phyloP scores from a whole-genome alignment of 768 basidiomycete species.

The Cyclocybe cylindracea region DNA sequence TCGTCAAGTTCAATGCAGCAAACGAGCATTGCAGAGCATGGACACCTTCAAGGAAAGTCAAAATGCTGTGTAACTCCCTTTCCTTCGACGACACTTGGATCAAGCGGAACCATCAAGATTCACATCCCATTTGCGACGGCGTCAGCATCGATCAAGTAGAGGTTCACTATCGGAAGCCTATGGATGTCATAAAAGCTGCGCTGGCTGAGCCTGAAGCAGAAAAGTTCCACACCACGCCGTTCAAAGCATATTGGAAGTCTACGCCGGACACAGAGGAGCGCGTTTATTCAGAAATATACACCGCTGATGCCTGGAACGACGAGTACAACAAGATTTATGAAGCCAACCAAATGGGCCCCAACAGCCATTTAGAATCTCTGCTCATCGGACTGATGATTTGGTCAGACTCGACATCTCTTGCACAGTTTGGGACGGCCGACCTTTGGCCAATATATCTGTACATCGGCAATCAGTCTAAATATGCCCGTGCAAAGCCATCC shows the following conservation, averaged over 20 bases:
- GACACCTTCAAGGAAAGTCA: slow-evolving; percentile 8
- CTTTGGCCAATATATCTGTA: slow-evolving; percentile 43
- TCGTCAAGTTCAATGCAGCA: slow-evolving; percentile 19
- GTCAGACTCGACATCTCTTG: slow-evolving; percentile 37
- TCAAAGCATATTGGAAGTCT: slow-evolving; percentile 19
- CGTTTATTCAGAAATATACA: slow-evolving; percentile 19
- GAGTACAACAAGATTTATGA: slow-evolving; percentile 14
- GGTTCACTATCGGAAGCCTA: too few species aligned
- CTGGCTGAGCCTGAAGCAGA: too few species aligned
- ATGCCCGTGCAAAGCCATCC: slow-evolving; percentile 26
- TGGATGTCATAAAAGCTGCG: too few species aligned
- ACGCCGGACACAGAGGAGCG: slow-evolving; percentile 9
- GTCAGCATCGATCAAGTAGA: slow-evolving; percentile 23
- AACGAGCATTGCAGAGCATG: slow-evolving; percentile 14
- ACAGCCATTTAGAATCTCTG: slow-evolving; percentile 19
- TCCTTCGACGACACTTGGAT: slow-evolving; percentile 21
- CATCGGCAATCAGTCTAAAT: slow-evolving; percentile 41
- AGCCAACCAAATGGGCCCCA: slow-evolving; percentile 6
- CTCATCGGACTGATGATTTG: slow-evolving; percentile 30
- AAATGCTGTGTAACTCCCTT: slow-evolving; percentile 1
- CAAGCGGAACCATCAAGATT: slow-evolving; percentile 18
- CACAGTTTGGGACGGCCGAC: slow-evolving; percentile 32
- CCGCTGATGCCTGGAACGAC: slow-evolving; percentile 15
- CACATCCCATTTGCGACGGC: slow-evolving; percentile 18
- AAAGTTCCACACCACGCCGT: slow-evolving; percentile 26